A percentile compares a stretch with the other conserved stretches of the same genome.
These are phyloP conservation scores for Eudorina sp. DNA, from an alignment of 139 green algal genomes.

Conservation along the genomic window DNA sequence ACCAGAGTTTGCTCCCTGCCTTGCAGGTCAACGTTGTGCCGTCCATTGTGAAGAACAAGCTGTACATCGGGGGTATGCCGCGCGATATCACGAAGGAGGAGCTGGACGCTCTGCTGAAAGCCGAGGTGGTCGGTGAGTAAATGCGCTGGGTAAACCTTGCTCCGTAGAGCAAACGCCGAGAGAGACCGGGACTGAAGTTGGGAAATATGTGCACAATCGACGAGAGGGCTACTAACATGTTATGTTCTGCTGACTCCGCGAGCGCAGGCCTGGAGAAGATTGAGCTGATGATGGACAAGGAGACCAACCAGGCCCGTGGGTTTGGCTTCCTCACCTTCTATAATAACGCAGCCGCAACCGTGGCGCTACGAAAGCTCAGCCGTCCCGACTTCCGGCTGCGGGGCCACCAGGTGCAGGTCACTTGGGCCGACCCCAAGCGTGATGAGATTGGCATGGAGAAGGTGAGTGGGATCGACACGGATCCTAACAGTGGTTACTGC, in stretches of 20 bases:
- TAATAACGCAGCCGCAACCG: constrained; percentile 87
- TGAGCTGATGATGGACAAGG: constrained; percentile 77
- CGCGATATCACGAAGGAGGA: constrained; percentile 70
- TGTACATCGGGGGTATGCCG: constrained; percentile 92
- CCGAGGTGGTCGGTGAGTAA: constrained; percentile 51
- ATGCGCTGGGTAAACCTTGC: too few species aligned
- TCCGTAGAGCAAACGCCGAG: too few species aligned
- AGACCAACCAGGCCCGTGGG: constrained; percentile 81
- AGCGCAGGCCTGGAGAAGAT: constrained; percentile 73
- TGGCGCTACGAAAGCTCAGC: constrained; percentile 73
- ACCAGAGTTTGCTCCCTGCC: too few species aligned
- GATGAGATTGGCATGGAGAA: constrained; percentile 59
- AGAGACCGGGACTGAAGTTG: too few species aligned
- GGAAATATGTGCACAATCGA: too few species aligned
- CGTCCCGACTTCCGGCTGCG: constrained; percentile 74
- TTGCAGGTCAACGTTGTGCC: constrained; percentile 58
- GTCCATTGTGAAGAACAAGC: constrained; percentile 86
- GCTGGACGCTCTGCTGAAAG: constrained; percentile 58
- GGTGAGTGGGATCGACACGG: too few species aligned
- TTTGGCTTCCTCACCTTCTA: constrained; percentile 95
- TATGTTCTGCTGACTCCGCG: too few species aligned
- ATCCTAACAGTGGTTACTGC: too few species aligned
- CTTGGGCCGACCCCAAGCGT: constrained; percentile 81
- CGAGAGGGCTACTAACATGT: too few species aligned
- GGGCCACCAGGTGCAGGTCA: constrained; percentile 73